Base-by-base conservation (phyloP, 2,329 filamentous ascomycete species). In the Talaromyces sp. region DNA sequence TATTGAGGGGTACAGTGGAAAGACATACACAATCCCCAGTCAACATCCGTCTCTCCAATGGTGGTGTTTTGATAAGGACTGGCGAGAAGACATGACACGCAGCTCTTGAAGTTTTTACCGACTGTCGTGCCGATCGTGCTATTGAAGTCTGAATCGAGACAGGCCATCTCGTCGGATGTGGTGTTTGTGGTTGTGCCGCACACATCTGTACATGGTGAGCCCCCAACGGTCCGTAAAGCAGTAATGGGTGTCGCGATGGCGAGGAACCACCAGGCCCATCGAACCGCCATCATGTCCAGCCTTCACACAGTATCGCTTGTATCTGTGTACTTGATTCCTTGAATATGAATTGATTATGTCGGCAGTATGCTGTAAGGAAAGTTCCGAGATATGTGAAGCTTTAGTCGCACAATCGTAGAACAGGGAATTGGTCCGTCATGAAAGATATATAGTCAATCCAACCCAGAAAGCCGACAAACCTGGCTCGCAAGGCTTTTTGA, bases 1-100 rank as follows among this genome's bases (percentile, higher is more conserved):
- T 2, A 25, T 16, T 25, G 1, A 16, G 7, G 25, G 14, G 16
- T 16, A 31, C 6, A 42, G n/a, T 28, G 33, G 9, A n/a, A 18
- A 31, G 39, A 65, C 78, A 66, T 77, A 81, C 79, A 79, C 50
- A 81, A 69, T 40, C 74, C 79, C 78, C 77, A 81, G 66, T 76
- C 69, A 9, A 80, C 75, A 66, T 81, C 79, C 18, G 78, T 73
- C 63, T 79, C 72, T 25, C 75, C 75, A 1, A 70, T 72, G 1
- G 50, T 52, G 2, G 65, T 59, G 65, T 78, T 71, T 18, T 69
- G 65, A 61, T 73, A 77, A 5, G 69, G 71, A 61, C 79, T 81
- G 23, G 73, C 66, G 66, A 81, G 68, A 62, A 76, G 69, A 65
- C 79, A 81, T 8, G 70, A 71, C 50, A 80, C 69, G 52, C 79